Evolutionary conservation across 2,329 filamentous ascomycete species (phyloP).

Genomic region (Fusarium bulbicola): DNA sequence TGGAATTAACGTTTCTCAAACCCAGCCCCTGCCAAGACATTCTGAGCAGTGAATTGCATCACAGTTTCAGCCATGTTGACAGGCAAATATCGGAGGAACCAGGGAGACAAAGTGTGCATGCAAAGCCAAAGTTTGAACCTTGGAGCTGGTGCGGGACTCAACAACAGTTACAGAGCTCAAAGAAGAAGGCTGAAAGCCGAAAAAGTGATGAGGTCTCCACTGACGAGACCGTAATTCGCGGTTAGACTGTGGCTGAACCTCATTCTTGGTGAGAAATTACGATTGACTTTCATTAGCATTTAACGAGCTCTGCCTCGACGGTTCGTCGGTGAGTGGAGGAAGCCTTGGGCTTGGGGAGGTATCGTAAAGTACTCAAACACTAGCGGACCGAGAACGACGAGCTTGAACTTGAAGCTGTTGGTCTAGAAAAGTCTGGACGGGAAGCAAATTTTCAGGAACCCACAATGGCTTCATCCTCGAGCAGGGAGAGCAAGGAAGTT

Average conservation of each 20-base stretch:
- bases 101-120: background rate
- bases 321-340: conserved; percentile 2
- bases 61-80: conserved; percentile 29
- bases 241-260: conserved; percentile 24
- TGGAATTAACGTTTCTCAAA: conserved; percentile 14
- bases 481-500: conserved; percentile 7
- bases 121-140: background rate
- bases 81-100: background rate
- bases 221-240: background rate
- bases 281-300: conserved; percentile 3
- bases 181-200: conserved; percentile 1
- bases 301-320: background rate
- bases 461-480: conserved; percentile 15
- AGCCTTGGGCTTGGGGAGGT: background rate
- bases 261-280: conserved; percentile 8
- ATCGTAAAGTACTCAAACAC: conserved; percentile 16
- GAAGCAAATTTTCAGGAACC: conserved; percentile 33
- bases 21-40: conserved; percentile 39
- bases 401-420: conserved; percentile 10
- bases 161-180: background rate
- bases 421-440: conserved; percentile 29
- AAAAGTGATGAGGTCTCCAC: conserved; percentile 13
- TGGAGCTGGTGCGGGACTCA: background rate
- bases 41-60: conserved; percentile 30
- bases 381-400: background rate